These are phyloP conservation scores for Fusarium mundagurra DNA, from an alignment of 2,329 filamentous ascomycete species.

Conservation along the genomic window DNA sequence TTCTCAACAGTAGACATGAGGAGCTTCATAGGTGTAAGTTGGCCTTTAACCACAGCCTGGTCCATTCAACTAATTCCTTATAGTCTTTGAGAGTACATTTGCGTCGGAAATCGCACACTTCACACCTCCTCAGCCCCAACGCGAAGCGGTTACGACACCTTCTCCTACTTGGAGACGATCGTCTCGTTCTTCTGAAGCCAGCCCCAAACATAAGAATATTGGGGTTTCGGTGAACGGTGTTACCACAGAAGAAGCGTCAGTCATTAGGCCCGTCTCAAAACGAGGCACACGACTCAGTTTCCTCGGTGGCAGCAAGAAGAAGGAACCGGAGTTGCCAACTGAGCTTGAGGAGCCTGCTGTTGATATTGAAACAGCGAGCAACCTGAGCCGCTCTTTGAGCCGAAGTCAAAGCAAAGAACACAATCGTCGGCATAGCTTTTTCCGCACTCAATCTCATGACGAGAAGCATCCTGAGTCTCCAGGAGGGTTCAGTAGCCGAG, in stretches of 20 bases:
- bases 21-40: slow-evolving; percentile 73
- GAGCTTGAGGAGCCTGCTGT: slow-evolving; percentile 45
- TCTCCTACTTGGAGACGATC: slow-evolving; percentile 61
- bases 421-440: slow-evolving; percentile 54
- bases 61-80: slow-evolving; percentile 26
- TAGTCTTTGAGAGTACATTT: slow-evolving; percentile 71
- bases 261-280: slow-evolving; percentile 61
- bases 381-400: slow-evolving; percentile 43
- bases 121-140: slow-evolving; percentile 58
- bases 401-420: slow-evolving; percentile 44
- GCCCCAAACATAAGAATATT: slow-evolving; percentile 46
- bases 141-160: slow-evolving; percentile 54
- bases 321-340: slow-evolving; percentile 47
- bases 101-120: slow-evolving; percentile 73
- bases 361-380: slow-evolving; percentile 48
- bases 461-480: slow-evolving; percentile 38
- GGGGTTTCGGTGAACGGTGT: slow-evolving; percentile 49
- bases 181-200: slow-evolving; percentile 55
- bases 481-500: slow-evolving; percentile 40
- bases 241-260: slow-evolving; percentile 60
- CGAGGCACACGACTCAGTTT: slow-evolving; percentile 66
- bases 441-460: slow-evolving; percentile 53
- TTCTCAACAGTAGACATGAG: slow-evolving; percentile 64
- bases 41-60: neutral
- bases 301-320: slow-evolving; percentile 63